Conservation (phyloP, 2,329 filamentous ascomycete genomes). For the Blastomyces percursus region DNA sequence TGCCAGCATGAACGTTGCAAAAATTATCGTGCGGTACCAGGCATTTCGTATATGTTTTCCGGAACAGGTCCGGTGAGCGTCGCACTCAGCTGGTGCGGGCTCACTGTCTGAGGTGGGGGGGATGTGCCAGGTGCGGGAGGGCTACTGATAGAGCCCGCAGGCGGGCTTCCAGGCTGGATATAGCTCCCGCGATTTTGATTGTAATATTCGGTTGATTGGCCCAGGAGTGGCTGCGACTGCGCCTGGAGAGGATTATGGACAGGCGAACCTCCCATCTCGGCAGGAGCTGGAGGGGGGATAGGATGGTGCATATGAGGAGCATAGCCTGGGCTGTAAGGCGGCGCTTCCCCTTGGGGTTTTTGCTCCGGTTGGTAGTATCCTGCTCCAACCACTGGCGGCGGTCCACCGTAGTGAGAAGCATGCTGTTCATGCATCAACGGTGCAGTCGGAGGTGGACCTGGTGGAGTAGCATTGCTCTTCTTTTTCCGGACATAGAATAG, state of each 20-base stretch:
- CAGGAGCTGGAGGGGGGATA: neutral
- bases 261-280: conserved; percentile 10
- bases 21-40: neutral
- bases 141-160: neutral
- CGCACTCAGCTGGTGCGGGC: conserved; percentile 9
- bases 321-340: conserved; percentile 10
- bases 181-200: conserved; percentile 8
- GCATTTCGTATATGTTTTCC: conserved; percentile 15
- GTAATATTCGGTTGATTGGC: conserved; percentile 8
- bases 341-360: conserved; percentile 6
- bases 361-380: conserved; percentile 13
- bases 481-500: conserved; percentile 13
- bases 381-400: conserved; percentile 1
- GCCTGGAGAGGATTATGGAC: conserved; percentile 6
- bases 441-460: neutral
- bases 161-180: conserved; percentile 6
- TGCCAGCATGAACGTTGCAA: neutral
- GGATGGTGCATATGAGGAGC: neutral
- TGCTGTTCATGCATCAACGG: conserved; percentile 4
- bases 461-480: conserved; percentile 1
- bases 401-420: neutral
- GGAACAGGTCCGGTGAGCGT: conserved; percentile 13
- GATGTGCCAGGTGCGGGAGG: neutral
- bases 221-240: conserved; percentile 3
- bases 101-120: neutral